A percentile compares a stretch with the other conserved stretches of the same genome.
These are phyloP conservation scores for Colletotrichum higginsianum DNA, from an alignment of 2,329 filamentous ascomycete species.

Conservation along the genomic window DNA sequence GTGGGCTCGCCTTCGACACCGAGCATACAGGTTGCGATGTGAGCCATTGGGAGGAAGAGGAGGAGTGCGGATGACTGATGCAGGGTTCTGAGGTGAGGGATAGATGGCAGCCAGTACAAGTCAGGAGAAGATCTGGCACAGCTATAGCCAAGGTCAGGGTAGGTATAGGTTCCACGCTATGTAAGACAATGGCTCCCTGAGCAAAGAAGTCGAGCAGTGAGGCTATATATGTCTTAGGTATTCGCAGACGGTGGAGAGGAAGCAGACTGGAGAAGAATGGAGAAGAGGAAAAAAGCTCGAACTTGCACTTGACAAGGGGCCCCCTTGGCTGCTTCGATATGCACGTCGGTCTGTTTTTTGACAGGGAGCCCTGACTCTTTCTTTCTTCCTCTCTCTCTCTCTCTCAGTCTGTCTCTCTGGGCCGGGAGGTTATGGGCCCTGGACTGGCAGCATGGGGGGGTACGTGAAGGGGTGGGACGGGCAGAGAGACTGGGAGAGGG, in stretches of 20 bases:
- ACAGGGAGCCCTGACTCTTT: conserved; percentile 40
- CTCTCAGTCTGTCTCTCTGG: conserved; percentile 15
- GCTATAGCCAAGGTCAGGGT: conserved; percentile 43
- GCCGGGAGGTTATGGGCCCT: conserved; percentile 37
- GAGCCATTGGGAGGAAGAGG: conserved; percentile 65
- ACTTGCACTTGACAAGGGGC: conserved; percentile 33
- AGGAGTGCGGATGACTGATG: conserved; percentile 22
- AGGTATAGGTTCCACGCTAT: conserved; percentile 41
- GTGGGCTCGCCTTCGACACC: conserved; percentile 59
- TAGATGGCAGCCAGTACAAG: conserved; percentile 37
- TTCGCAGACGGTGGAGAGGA: conserved; percentile 27
- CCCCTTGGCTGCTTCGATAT: conserved; percentile 35
- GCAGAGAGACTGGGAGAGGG: conserved; percentile 17
- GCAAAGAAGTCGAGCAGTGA: conserved; percentile 43
- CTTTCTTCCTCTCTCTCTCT: too few species aligned
- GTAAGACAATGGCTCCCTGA: conserved; percentile 31
- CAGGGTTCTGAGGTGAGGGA: conserved; percentile 39
- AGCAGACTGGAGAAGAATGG: conserved; percentile 34
- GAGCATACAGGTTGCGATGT: conserved; percentile 73
- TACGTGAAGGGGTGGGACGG: conserved; percentile 49
- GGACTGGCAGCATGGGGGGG: conserved; percentile 42
- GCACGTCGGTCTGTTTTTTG: conserved; percentile 40
- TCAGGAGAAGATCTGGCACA: conserved; percentile 42
- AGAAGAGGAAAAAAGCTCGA: conserved; percentile 38
- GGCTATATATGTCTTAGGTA: conserved; percentile 45